These are phyloP conservation scores for Amphirosellinia nigrospora DNA, from an alignment of 495 filamentous ascomycete genomes.

Conservation along the genomic window DNA sequence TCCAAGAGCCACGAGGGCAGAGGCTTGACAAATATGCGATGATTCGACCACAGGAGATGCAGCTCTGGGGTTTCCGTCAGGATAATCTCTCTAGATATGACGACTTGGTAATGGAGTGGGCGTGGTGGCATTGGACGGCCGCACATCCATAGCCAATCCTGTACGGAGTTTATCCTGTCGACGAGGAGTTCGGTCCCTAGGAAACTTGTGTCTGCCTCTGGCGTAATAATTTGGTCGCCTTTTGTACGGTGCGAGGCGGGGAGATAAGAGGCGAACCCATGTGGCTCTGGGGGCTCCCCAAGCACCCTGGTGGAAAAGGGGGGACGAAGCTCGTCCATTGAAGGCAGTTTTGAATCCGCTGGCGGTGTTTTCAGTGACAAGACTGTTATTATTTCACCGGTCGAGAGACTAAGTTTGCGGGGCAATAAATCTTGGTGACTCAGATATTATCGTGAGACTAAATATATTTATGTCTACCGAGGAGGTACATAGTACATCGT, in stretches of 20 bases:
- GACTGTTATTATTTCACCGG: not conserved
- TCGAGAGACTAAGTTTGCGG: not conserved
- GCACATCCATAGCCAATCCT: slow-evolving; percentile 55
- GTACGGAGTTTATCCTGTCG: slow-evolving; percentile 42
- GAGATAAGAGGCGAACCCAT: slow-evolving; percentile 29
- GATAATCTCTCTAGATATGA: slow-evolving; percentile 49
- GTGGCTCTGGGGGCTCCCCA: not conserved
- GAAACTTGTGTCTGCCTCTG: slow-evolving; percentile 29
- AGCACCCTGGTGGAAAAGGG: slow-evolving; percentile 36
- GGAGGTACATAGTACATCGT: not conserved
- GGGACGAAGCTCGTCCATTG: slow-evolving; percentile 24
- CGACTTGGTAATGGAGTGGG: slow-evolving; percentile 53
- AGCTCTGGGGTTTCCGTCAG: slow-evolving; percentile 50
- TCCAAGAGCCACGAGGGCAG: slow-evolving; percentile 51
- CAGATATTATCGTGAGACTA: not conserved
- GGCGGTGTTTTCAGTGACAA: not conserved
- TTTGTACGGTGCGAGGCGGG: slow-evolving; percentile 38
- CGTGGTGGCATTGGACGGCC: slow-evolving; percentile 55
- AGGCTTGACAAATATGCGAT: slow-evolving; percentile 53
- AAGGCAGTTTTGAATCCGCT: not conserved
- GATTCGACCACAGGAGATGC: slow-evolving; percentile 50
- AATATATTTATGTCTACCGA: slow-evolving; percentile 17
- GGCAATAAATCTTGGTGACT: not conserved
- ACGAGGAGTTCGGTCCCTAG: slow-evolving; percentile 39
- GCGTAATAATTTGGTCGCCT: slow-evolving; percentile 35